Evolutionary conservation across 805 yeast species (phyloP), one percentile per base, ranked within the genome.

Genomic region (Starmerella khaoyaiensis): DNA sequence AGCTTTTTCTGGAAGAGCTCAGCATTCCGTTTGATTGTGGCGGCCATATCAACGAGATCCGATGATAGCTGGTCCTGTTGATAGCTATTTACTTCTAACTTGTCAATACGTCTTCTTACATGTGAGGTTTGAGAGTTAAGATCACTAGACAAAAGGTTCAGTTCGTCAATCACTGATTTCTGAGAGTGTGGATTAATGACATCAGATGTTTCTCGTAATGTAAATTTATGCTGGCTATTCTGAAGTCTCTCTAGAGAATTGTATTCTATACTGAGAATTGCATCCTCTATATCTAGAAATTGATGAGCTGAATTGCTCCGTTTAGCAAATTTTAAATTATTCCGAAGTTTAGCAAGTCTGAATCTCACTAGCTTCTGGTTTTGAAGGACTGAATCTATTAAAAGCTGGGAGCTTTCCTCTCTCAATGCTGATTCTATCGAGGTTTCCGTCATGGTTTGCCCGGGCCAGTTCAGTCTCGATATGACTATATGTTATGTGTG

Each of bases 31-130:
- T 67, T 70, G 44, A 73, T 62, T 6, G 60, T 55, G 6, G 62
- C 48, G 0, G 74, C 73, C 55, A 73, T 62, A 15, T 59, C 64
- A 3, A 66, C 51, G 33, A 73, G 57, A 28, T 73, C 76, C 21
- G 53, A 54, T 22, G 72, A 50, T 12, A 73, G 55, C 26, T 67
- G 68, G 25, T 67, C 67, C 51, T 73, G 79, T 19, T 48, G 39
- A 21, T 43, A 42, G 18, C 49, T 46, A 36, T 56, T 51, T 10
- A 56, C 41, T 11, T 50, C 46, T 24, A 58, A 44, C 30, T 52
- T 52, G 25, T 45, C 35, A 9, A 18, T 7, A 8, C 35, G 25
- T 5, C 24, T 20, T 15, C 35, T 5, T 15, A 31, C 27, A 15
- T 30, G 26, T 6, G 32, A 7, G 17, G 11, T 27, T 10, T 12